Percentiles rank a stretch among this genome's conserved stretches.
Evolutionary conservation across 768 basidiomycete species (phyloP).

Genomic region (Mycena sanguinolenta): DNA sequence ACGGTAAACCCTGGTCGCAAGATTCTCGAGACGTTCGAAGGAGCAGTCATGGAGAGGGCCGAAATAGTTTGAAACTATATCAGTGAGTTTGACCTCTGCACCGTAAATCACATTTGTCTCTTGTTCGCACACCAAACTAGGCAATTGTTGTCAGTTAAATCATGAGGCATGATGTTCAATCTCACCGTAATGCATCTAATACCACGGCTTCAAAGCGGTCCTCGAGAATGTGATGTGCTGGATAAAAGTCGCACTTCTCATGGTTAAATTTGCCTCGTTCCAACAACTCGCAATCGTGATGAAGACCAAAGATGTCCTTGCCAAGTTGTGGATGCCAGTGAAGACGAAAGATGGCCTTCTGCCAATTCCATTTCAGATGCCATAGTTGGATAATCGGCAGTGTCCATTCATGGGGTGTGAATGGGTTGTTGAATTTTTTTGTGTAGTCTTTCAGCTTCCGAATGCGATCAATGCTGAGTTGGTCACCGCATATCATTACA

Average conservation of each 20-base stretch:
- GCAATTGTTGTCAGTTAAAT: background rate
- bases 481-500: slow-evolving; percentile 37
- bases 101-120: background rate
- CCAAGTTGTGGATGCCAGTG: slow-evolving; percentile 27
- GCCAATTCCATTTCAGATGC: slow-evolving; percentile 39
- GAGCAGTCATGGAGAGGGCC: background rate
- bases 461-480: slow-evolving; percentile 35
- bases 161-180: no score
- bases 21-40: slow-evolving; percentile 3
- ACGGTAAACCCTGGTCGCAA: slow-evolving; percentile 9
- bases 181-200: slow-evolving; percentile 26
- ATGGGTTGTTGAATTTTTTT: slow-evolving; percentile 6
- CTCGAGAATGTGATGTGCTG: slow-evolving; percentile 32
- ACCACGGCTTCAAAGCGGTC: slow-evolving; percentile 32
- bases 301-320: slow-evolving; percentile 24
- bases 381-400: slow-evolving; percentile 39
- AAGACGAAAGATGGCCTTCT: slow-evolving; percentile 34
- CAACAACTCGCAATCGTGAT: slow-evolving; percentile 7
- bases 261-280: slow-evolving; percentile 33
- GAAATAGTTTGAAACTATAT: background rate
- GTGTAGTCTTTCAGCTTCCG: slow-evolving; percentile 32
- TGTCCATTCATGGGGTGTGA: slow-evolving; percentile 31
- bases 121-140: slow-evolving; percentile 7
- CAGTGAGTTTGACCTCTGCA: background rate
- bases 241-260: slow-evolving; percentile 38